Base-by-base conservation (phyloP, 2,329 filamentous ascomycete genomes). In the Aspergillus carbonarius region DNA sequence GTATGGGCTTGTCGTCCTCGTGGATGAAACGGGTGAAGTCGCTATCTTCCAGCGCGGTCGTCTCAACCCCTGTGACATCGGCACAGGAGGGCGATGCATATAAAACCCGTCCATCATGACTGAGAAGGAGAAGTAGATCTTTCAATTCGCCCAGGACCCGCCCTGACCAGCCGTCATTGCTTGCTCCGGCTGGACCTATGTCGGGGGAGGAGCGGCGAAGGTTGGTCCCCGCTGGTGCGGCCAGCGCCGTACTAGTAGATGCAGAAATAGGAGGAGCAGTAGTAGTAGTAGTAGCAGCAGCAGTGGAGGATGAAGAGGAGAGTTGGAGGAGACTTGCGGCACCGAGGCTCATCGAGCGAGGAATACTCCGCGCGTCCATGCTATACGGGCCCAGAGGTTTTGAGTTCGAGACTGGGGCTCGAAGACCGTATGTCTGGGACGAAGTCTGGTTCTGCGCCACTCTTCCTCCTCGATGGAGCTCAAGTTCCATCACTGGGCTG, bases 91-190 rank as follows among this genome's bases (percentile, higher is more conserved):
- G 89, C 35, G 92, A 96, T n/a, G 89, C 86, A 71, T 95, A 96
- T 59, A 90, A 84, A 67, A 98, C 88, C 63, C 89, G 86, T 37
- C 92, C 92, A 68, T 95, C 88, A 23, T 91, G 85, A 48, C 92
- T 92, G 53, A 98, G 84, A 59, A 98, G 92, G 71, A 96, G 88
- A 56, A 96, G 78, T 66, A 97, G 86, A 74, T 97, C 93, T 71
- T 89, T 90, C 66, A 98, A 81, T 79, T 96, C 93, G 74, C 96
- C 91, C 23, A 97, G 85, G 12, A 96, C 88, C 64, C 91, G 89
- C 72, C 93, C 90, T 15, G 91, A 89, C 93, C 93, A 97, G 25
- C 51, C 25, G n/a, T 54, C 34, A 20, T 42, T 34, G 37, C 34
- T 54, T 7, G 25, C 25, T 10, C 40, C 25, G 15, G n/a, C 37